These are phyloP conservation scores for Paraphaeosphaeria minitans DNA, from an alignment of 2,329 filamentous ascomycete genomes.

Conservation along the genomic window DNA sequence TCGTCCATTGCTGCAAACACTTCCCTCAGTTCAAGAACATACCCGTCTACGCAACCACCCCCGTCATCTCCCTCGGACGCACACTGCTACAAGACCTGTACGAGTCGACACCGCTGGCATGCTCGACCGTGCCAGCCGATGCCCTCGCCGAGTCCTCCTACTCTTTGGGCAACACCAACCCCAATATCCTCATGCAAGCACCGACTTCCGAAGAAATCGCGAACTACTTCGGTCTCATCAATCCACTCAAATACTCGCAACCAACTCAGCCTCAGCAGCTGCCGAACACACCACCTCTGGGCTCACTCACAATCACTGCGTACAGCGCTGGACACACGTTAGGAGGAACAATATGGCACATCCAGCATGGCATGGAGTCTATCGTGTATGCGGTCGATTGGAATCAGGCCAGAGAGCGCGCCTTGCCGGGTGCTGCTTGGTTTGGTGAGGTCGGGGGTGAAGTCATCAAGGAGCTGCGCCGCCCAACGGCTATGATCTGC, in stretches of 20 bases:
- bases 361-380: slow-evolving; percentile 94
- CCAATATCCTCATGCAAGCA: slow-evolving; percentile 65
- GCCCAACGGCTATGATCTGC: slow-evolving; percentile 92
- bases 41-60: slow-evolving; percentile 90
- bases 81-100: slow-evolving; percentile 93
- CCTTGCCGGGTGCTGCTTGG: slow-evolving; percentile 92
- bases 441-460: slow-evolving; percentile 82
- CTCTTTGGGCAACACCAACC: slow-evolving; percentile 43
- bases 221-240: slow-evolving; percentile 86
- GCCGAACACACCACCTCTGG: slow-evolving; percentile 87
- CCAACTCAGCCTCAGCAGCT: slow-evolving; percentile 81
- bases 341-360: slow-evolving; percentile 98
- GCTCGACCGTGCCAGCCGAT: slow-evolving; percentile 76
- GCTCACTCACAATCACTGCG: slow-evolving; percentile 91
- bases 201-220: slow-evolving; percentile 89
- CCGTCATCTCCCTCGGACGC: slow-evolving; percentile 89
- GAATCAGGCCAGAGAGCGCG: slow-evolving; percentile 97
- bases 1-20: slow-evolving; percentile 95
- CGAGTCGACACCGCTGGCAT: slow-evolving; percentile 82
- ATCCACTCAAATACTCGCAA: slow-evolving; percentile 94
- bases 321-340: slow-evolving; percentile 96
- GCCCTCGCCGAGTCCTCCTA: slow-evolving; percentile 71
- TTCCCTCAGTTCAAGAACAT: slow-evolving; percentile 90
- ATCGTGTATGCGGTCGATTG: slow-evolving; percentile 98
- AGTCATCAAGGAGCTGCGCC: slow-evolving; percentile 89